Base-by-base conservation (phyloP, 2,329 filamentous ascomycete genomes). In the Pyricularia sp. region DNA sequence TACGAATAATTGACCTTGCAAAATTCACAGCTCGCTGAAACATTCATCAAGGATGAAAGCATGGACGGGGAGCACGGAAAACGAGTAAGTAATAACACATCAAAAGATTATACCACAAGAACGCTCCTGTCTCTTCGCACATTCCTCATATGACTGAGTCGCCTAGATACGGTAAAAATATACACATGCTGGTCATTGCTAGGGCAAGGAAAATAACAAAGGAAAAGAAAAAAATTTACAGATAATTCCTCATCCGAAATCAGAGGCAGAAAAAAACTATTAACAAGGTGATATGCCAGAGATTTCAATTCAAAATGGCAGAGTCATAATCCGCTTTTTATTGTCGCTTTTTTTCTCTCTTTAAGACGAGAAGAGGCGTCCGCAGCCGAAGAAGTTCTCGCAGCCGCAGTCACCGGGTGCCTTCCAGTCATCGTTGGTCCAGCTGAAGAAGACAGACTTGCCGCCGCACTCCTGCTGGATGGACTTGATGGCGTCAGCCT, bases 401-500 rank as follows among this genome's bases (percentile, higher is more conserved):
- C 93, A 92, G 71, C 81, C 81, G 80, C 88, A 92, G 42, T 80
- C 78, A 73, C 90, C 91, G 33, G 86, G 80, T 59, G 81, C 75
- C 89, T 97, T 97, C 94, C 94, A 98, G 73, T 79, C 72, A 78
- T 97, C 94, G 75, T 96, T 83, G 75, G 86, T 83, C 81, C 85
- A 93, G 73, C 89, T 92, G 88, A 97, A 96, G 83, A 97, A 89
- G 78, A 92, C 88, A 63, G 88, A 86, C 80, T 89, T 86, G 75
- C 84, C 80, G 75, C 93, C 93, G 70, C 87, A 85, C 71, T 81
- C 81, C 74, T 86, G 75, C 72, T 88, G 81, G 77, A 98, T 94
- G 69, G 86, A 86, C 72, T 85, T 78, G 78, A 98, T 88, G 74
- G 94, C 94, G 63, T 76, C 79, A 67, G 81, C 81, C 86, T 98